These are phyloP conservation scores for Colletotrichum gloeosporioides DNA, from an alignment of 2,329 filamentous ascomycete species.

Conservation along the genomic window DNA sequence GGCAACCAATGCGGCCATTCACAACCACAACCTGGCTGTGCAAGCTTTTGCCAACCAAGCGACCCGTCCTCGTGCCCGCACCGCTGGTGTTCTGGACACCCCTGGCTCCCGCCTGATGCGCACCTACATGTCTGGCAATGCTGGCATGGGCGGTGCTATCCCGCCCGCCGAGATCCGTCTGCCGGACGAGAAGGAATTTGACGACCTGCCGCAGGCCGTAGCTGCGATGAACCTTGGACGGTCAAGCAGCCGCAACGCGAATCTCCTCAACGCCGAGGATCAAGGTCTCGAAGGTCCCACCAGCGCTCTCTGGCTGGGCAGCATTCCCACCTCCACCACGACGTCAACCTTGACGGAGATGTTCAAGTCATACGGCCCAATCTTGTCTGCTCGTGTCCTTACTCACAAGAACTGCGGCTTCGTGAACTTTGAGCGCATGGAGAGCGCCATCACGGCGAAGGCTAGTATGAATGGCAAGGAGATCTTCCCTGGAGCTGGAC, in stretches of 20 bases:
- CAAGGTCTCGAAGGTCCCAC: constrained; percentile 87
- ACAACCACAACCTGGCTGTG: constrained; percentile 91
- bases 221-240: constrained; percentile 78
- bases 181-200: constrained; percentile 78
- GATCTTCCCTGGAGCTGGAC: constrained; percentile 95
- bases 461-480: constrained; percentile 92
- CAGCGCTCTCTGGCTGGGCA: constrained; percentile 94
- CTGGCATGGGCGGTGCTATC: constrained; percentile 77
- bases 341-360: constrained; percentile 94
- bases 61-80: constrained; percentile 86
- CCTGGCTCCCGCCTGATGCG: constrained; percentile 70
- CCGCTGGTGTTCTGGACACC: constrained; percentile 88
- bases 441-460: constrained; percentile 90
- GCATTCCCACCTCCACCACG: constrained; percentile 95
- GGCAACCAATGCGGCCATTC: constrained; percentile 73
- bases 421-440: constrained; percentile 92
- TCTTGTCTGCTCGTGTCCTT: constrained; percentile 89
- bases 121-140: constrained; percentile 75
- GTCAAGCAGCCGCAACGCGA: constrained; percentile 69
- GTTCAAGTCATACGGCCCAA: constrained; percentile 91
- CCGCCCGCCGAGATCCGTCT: constrained; percentile 77
- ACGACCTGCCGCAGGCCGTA: constrained; percentile 81
- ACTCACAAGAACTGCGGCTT: constrained; percentile 99
- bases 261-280: constrained; percentile 76
- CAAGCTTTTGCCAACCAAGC: constrained; percentile 90